Conservation (phyloP, 768 basidiomycete species). For the Xerocomellus amylosporus region DNA sequence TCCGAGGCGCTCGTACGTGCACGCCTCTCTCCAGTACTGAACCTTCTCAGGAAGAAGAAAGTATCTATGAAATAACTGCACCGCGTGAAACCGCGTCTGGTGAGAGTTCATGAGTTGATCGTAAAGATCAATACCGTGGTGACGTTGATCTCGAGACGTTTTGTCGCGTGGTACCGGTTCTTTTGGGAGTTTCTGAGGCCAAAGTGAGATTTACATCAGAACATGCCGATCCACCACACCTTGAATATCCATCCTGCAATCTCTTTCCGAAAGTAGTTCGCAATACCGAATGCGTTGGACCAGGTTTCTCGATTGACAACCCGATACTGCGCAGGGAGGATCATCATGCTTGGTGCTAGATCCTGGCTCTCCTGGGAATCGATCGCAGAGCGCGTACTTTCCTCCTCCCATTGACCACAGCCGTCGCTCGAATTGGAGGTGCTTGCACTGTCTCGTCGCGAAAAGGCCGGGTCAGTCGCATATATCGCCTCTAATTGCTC, state of each 20-base stretch:
- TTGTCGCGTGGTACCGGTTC: background rate
- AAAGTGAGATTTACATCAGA: background rate
- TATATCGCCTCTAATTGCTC: background rate
- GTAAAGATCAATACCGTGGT: slow-evolving; percentile 29
- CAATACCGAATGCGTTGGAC: slow-evolving; percentile 30
- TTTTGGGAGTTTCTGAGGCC: slow-evolving; percentile 9
- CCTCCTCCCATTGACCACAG: slow-evolving; percentile 17
- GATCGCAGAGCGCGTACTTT: slow-evolving; percentile 8
- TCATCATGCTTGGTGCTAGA: background rate
- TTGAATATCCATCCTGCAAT: slow-evolving; percentile 47
- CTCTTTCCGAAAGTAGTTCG: slow-evolving; percentile 32
- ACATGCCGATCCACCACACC: slow-evolving; percentile 24
- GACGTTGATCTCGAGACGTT: background rate
- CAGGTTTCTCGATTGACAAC: slow-evolving; percentile 7
- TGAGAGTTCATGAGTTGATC: slow-evolving; percentile 54
- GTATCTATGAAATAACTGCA: slow-evolving; percentile 57
- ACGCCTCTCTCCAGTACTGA: slow-evolving; percentile 7
- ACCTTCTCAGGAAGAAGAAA: slow-evolving; percentile 38
- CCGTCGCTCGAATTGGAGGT: slow-evolving; percentile 12
- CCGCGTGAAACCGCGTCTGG: slow-evolving; percentile 66
- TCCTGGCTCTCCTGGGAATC: slow-evolving; percentile 23
- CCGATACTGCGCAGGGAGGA: background rate
- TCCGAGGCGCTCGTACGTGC: background rate
- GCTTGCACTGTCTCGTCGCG: slow-evolving; percentile 8
- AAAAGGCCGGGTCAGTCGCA: background rate